A percentile compares a stretch with the other conserved stretches of the same genome.
Conservation (phyloP, 495 filamentous ascomycete genomes). For the Tuber melanosporum region DNA sequence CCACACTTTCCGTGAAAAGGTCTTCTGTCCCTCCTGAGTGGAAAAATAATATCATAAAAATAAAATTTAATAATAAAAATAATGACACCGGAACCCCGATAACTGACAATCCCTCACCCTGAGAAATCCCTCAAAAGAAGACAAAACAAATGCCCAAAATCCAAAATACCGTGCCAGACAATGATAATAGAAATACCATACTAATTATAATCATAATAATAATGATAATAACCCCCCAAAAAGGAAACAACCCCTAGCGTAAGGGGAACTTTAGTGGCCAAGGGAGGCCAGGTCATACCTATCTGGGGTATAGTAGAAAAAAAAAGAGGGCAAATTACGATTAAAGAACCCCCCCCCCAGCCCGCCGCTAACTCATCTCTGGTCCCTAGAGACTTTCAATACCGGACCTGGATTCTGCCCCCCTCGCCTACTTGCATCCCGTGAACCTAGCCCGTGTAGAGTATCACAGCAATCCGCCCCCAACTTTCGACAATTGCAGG, state of each 20-base stretch:
- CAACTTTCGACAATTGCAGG: not conserved
- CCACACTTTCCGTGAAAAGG: not conserved
- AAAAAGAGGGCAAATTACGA: not conserved
- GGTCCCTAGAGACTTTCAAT: not conserved
- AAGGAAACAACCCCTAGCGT: not conserved
- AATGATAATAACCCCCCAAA: not conserved
- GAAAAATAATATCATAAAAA: not conserved
- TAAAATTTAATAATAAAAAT: not conserved
- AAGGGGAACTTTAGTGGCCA: not conserved
- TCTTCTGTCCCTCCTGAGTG: not conserved
- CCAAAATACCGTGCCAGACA: not conserved
- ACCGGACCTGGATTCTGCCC: conserved; percentile 7
- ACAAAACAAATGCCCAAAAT: not conserved
- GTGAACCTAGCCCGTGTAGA: conserved; percentile 10
- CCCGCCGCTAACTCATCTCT: not conserved
- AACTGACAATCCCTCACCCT: not conserved
- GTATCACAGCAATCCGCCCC: conserved; percentile 13
- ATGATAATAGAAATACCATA: not conserved
- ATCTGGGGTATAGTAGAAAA: not conserved
- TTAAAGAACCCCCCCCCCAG: not conserved
- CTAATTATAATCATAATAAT: not conserved
- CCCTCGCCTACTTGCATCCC: conserved; percentile 26
- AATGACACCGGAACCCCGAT: not conserved
- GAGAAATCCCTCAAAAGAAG: not conserved
- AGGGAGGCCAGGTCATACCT: not conserved